Evolutionary conservation across 805 yeast genomes (phyloP), one percentile per base, ranked within the genome.

Genomic region (Barnettozyma vustinii): DNA sequence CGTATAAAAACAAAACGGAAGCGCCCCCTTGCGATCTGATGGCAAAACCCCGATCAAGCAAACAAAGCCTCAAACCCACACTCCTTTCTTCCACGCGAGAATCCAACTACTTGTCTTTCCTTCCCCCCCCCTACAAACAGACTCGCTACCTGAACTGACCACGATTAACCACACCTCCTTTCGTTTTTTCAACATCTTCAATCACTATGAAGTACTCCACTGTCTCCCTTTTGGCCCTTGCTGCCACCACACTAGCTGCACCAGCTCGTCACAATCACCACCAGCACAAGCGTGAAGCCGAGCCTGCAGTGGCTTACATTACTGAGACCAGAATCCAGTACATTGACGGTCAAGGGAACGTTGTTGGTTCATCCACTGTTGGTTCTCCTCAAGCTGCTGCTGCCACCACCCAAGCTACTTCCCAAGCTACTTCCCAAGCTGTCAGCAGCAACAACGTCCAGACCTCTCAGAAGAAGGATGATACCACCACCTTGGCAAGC

Each of bases 211-310:
- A 52, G 35, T 54, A 48, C 46, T 49, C 66, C 49, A 50, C 61
- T 42, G 52, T 67, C 27, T 54, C 69, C 32, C 51, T 68, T 30
- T 54, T 59, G 48, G 64, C 65, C 23, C 49, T 61, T n/a, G 62
- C 64, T 42, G 42, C 63, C 21, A n/a, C 54, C 10, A 55, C 57
- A 10, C 53, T 64, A 25, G 55, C 63, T 37, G 66, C 70, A 25
- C 72, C 69, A 46, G 55, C 61, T 20, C 78, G 44, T 42, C 52
- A 74, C 54, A 58, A 60, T 35, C 77, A 72, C 56, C 75, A 72
- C 54, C 56, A 56, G 41, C 75, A 72, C 59, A 68, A 68, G 61
- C 71, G 76, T 64, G 76, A 71, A 10, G 54, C 52, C 44, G 49
- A 50, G 35, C 48, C 71, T 18, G 74, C 68, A 25, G 65, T 70